Percentiles rank a stretch among this genome's conserved stretches.
phyloP scores from a whole-genome alignment of 768 basidiomycete genomes.

The Tricholoma saponaceum region DNA sequence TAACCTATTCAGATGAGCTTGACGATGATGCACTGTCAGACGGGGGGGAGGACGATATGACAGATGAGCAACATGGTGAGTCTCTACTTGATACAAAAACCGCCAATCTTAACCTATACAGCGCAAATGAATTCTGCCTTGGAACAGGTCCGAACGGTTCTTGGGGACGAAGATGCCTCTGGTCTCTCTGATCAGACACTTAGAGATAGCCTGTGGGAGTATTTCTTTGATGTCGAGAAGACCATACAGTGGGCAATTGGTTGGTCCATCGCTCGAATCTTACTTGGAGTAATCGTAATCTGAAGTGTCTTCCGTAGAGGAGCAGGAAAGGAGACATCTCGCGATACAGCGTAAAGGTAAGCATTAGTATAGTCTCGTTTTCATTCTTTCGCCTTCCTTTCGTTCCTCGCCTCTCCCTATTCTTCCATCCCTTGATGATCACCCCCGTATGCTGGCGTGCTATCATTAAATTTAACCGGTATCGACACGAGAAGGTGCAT shows the following conservation, averaged over 20 bases:
- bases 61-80: conserved; percentile 77
- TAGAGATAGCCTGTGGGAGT: conserved; percentile 81
- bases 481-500: conserved; percentile 59
- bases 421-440: conserved; percentile 10
- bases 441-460: conserved; percentile 6
- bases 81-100: conserved; percentile 7
- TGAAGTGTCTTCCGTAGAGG: conserved; percentile 44
- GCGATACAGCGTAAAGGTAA: conserved; percentile 85
- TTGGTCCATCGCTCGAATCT: too few relatives aligned
- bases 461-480: conserved; percentile 19
- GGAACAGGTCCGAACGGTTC: conserved; percentile 58
- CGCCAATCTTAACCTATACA: conserved; percentile 20
- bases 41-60: conserved; percentile 75
- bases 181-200: conserved; percentile 74
- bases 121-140: conserved; percentile 69
- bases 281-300: too few relatives aligned
- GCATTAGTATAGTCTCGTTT: conserved; percentile 31
- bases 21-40: conserved; percentile 79
- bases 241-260: conserved; percentile 73
- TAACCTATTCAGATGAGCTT: conserved; percentile 65
- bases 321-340: conserved; percentile 57
- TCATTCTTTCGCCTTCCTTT: conserved; percentile 19
- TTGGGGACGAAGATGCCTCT: conserved; percentile 63
- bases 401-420: conserved; percentile 25
- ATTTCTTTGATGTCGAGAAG: conserved; percentile 79